Base-by-base conservation (phyloP, 768 basidiomycete species). In the Podaxis sp. region DNA sequence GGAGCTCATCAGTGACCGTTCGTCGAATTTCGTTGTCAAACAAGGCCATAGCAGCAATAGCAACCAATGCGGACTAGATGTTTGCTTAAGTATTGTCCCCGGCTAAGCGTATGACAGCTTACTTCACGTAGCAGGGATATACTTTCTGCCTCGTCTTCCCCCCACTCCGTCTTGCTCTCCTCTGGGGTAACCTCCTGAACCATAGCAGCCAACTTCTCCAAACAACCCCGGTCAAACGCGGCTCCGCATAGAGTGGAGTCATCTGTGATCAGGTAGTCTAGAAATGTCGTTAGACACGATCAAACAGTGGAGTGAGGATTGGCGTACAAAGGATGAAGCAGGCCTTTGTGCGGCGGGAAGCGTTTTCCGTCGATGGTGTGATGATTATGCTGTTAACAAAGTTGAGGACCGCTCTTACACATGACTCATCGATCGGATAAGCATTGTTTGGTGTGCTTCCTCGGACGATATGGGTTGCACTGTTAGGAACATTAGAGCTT, bases 281-380 rank as follows among this genome's bases (percentile, higher is more conserved):
- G 4, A 17, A 7, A 30, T n/a, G 51, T 46, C 33, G 55, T 39
- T 15, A 61, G 17, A 28, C 7, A 7, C 44, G 6, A 52, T 28
- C 40, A 54, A 38, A 56, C 40, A 62, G 55, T 15, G 44, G 15
- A 48, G 42, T 8, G 33, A 49, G 36, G 5, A 44, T 11, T 19
- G 15, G 80, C 87, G 13, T 63, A 94, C 92, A 87, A 0, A 96
- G 74, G 15, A 89, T 83, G 69, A 90, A 91, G 70, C 92, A 93
- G 0, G 91, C 88, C 70, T 83, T 88, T 1, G 85, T 86, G 38
- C 84, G 80, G 17, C 73, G 81, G 51, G 74, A 72, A 2, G 77
- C 71, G 24, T 74, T 69, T 54, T 86, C 83, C 1, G 67, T 64
- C 4, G 68, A 68, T 4, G 79, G 69, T 1, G 79, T 77, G 1